Percentiles rank a stretch among this genome's conserved stretches.
phyloP scores from a whole-genome alignment of 768 basidiomycete genomes.

The Phanerochaete sordida region DNA sequence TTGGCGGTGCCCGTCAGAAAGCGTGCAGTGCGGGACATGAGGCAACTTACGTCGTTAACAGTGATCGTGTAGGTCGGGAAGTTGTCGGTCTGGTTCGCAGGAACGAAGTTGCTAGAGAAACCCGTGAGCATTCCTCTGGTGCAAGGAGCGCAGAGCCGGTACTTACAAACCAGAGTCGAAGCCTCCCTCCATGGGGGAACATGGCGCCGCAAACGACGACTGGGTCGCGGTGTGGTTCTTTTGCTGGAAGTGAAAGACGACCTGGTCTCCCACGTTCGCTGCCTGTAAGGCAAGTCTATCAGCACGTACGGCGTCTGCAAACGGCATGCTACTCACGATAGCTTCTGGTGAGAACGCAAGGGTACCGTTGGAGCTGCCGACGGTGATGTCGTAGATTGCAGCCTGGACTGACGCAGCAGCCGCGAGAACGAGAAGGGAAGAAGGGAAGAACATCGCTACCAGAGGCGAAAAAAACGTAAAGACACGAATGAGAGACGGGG shows the following conservation, averaged over 20 bases:
- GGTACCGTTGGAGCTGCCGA: slow-evolving; percentile 42
- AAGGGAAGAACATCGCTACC: slow-evolving; percentile 36
- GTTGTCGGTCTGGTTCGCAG: slow-evolving; percentile 44
- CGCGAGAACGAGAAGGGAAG: slow-evolving; percentile 41
- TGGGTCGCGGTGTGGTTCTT: slow-evolving; percentile 41
- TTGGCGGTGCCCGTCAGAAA: background rate
- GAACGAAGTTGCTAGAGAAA: slow-evolving; percentile 43
- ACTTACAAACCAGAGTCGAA: slow-evolving; percentile 58
- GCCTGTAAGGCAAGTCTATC: slow-evolving; percentile 26
- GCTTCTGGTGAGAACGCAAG: slow-evolving; percentile 47
- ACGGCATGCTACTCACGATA: slow-evolving; percentile 38
- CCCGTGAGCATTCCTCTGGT: background rate
- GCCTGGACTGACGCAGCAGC: slow-evolving; percentile 44
- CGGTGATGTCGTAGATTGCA: slow-evolving; percentile 50
- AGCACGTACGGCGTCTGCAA: background rate
- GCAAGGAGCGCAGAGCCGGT: background rate
- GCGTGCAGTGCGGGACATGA: background rate
- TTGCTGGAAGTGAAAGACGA: slow-evolving; percentile 57
- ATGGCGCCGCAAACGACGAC: slow-evolving; percentile 41
- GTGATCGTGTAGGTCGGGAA: slow-evolving; percentile 48
- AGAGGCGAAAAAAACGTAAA: slow-evolving; percentile 23
- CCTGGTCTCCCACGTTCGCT: slow-evolving; percentile 52
- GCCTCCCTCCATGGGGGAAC: slow-evolving; percentile 47
- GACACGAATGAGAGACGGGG: slow-evolving; percentile 22
- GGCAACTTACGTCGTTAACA: slow-evolving; percentile 31